Conservation (phyloP, 169 alveolate genomes). For the Cryptosporidium tyzzeri region DNA sequence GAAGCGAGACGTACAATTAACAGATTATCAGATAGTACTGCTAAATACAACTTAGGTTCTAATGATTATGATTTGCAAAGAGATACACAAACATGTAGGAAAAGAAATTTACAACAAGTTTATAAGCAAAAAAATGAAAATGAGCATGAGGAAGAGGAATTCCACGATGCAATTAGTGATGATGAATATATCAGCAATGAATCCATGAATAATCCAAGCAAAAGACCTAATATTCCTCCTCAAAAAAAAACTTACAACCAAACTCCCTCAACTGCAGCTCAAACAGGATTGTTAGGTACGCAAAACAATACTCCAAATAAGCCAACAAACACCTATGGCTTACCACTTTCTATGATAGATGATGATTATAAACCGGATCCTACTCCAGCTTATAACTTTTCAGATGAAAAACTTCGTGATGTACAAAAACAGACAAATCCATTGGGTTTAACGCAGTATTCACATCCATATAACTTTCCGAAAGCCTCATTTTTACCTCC, state of each 20-base stretch:
- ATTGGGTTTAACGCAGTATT: slow-evolving; percentile 34
- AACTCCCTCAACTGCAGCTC: slow-evolving; percentile 38
- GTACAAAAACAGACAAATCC: slow-evolving; percentile 1
- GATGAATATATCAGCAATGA: slow-evolving; percentile 27
- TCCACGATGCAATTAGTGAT: slow-evolving; percentile 67
- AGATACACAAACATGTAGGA: slow-evolving; percentile 30
- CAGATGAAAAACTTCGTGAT: slow-evolving; percentile 14
- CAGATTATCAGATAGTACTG: background rate
- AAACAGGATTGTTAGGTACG: slow-evolving; percentile 32
- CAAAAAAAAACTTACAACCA: slow-evolving; percentile 7
- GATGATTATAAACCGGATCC: slow-evolving; percentile 23
- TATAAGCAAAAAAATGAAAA: slow-evolving; percentile 1
- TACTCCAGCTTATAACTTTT: slow-evolving; percentile 4
- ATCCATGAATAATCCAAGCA: background rate
- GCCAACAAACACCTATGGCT: slow-evolving; percentile 37
- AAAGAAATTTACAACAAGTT: slow-evolving; percentile 38
- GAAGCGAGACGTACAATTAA: background rate
- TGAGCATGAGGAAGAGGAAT: slow-evolving; percentile 56
- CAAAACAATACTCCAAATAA: slow-evolving; percentile 34
- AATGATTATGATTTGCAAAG: background rate
- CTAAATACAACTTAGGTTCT: background rate
- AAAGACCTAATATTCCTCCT: slow-evolving; percentile 37
- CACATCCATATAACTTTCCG: slow-evolving; percentile 62
- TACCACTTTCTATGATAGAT: slow-evolving; percentile 58
- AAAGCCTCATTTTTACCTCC: slow-evolving; percentile 6